A percentile compares a stretch with the other conserved stretches of the same genome.
phyloP scores from a whole-genome alignment of 2,329 filamentous ascomycete species.

The Hypocrella siamensis region DNA sequence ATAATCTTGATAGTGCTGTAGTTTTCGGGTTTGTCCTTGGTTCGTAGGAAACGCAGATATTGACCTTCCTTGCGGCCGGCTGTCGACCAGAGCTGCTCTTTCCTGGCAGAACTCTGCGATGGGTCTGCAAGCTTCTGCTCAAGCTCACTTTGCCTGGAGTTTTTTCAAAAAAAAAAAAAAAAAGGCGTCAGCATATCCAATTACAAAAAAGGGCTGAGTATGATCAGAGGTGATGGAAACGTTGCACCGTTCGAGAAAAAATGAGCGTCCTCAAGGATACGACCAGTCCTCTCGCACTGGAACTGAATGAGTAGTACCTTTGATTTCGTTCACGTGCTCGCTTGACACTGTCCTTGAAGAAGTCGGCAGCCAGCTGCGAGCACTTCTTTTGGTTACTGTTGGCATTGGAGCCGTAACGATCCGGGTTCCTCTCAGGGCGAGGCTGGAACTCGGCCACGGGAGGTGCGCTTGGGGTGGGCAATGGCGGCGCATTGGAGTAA shows the following conservation, averaged over 20 bases:
- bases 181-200: neutral
- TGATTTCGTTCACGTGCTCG: slow-evolving; percentile 88
- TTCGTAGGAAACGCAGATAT: slow-evolving; percentile 86
- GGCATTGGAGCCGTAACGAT: slow-evolving; percentile 39
- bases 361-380: slow-evolving; percentile 61
- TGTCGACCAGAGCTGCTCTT: slow-evolving; percentile 71
- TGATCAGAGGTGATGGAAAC: no score
- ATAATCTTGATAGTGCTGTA: slow-evolving; percentile 97
- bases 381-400: slow-evolving; percentile 59
- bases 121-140: slow-evolving; percentile 73
- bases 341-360: slow-evolving; percentile 98
- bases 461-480: slow-evolving; percentile 41
- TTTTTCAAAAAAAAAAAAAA: neutral
- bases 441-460: slow-evolving; percentile 60
- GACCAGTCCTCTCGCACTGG: neutral
- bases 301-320: slow-evolving; percentile 37
- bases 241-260: no score
- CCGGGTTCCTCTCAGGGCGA: slow-evolving; percentile 69
- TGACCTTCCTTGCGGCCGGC: slow-evolving; percentile 80
- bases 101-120: slow-evolving; percentile 56
- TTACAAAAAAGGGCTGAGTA: no score
- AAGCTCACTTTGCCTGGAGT: slow-evolving; percentile 83
- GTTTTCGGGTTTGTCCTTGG: slow-evolving; percentile 84
- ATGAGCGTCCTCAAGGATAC: no score
- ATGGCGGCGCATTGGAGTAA: slow-evolving; percentile 47